A percentile compares a stretch with the other conserved stretches of the same genome.
Evolutionary conservation across 768 basidiomycete species (phyloP).

Genomic region (Hysterangium stoloniferum): DNA sequence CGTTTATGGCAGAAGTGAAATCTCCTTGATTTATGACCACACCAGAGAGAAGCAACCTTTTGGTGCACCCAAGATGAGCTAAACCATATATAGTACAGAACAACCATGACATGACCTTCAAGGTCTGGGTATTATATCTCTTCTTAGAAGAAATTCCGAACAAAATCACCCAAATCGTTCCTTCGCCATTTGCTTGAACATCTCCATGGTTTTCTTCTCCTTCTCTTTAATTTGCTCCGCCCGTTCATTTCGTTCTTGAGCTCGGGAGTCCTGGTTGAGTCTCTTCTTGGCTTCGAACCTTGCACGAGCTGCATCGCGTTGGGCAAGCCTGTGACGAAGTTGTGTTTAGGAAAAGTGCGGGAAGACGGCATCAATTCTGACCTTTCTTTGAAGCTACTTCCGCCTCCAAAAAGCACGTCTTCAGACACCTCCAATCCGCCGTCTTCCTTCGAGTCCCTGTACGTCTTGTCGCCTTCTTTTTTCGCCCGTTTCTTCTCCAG

Average conservation of each 20-base stretch:
- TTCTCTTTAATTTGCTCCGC: slow-evolving; percentile 59
- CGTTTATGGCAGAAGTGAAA: no score
- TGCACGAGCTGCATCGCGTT: slow-evolving; percentile 62
- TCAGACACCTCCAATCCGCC: slow-evolving; percentile 76
- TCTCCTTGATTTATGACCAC: no score
- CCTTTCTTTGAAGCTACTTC: slow-evolving; percentile 76
- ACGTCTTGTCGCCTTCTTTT: slow-evolving; percentile 62
- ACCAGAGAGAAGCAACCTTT: no score
- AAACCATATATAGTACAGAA: no score
- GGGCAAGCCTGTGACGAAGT: slow-evolving; percentile 48
- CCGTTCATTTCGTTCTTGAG: slow-evolving; percentile 40
- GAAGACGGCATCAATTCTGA: slow-evolving; percentile 24
- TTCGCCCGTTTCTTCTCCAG: slow-evolving; percentile 77
- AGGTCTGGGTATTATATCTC: no score
- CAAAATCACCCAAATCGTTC: slow-evolving; percentile 77
- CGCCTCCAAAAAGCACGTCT: slow-evolving; percentile 70
- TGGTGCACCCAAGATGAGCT: no score
- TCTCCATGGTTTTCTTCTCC: slow-evolving; percentile 91
- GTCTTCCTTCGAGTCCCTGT: slow-evolving; percentile 66
- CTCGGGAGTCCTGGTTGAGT: slow-evolving; percentile 10
- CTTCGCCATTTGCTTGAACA: slow-evolving; percentile 91
- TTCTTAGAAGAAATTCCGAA: no score
- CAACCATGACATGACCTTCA: no score
- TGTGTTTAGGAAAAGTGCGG: slow-evolving; percentile 18
- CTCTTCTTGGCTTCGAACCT: slow-evolving; percentile 47